These are phyloP conservation scores for Coemansia sp. DNA, from an alignment of 192 early-diverging fungal genomes.

Conservation along the genomic window DNA sequence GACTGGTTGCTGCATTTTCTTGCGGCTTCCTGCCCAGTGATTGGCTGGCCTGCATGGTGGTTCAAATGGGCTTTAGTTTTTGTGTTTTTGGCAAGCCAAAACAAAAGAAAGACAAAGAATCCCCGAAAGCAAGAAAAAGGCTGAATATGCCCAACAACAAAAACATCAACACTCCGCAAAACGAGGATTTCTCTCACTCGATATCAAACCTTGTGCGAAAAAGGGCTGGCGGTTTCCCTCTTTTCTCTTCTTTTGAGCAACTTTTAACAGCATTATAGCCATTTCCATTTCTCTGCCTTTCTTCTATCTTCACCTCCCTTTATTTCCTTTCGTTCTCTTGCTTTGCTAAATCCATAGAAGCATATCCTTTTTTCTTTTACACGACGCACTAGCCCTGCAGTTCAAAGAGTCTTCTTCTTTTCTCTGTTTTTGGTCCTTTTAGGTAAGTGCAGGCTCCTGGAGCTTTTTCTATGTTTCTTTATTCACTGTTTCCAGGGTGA, in stretches of 20 bases:
- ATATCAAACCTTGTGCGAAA: conserved; percentile 1
- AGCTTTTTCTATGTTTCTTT: too few species aligned
- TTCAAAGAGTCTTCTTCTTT: too few species aligned
- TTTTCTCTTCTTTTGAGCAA: neutral
- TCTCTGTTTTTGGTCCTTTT: too few species aligned
- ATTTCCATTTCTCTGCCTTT: neutral
- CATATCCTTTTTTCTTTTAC: neutral
- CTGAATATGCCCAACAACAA: neutral
- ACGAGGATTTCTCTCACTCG: conserved; percentile 1
- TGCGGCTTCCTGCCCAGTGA: neutral
- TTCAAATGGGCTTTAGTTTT: neutral
- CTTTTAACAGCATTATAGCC: neutral
- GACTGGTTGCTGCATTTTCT: neutral
- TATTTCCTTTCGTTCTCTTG: neutral
- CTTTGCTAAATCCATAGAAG: neutral
- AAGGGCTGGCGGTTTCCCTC: neutral
- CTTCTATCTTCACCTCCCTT: conserved; percentile 2
- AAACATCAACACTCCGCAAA: neutral
- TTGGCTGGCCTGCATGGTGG: conserved; percentile 13
- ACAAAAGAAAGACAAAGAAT: neutral
- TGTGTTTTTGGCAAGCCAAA: too few species aligned
- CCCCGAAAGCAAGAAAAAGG: conserved; percentile 1
- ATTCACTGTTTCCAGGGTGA: too few species aligned
- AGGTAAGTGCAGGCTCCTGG: too few species aligned
- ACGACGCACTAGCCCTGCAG: too few species aligned